Conservation (phyloP, 179 eudicot genomes). For the Corrigiola litoralis region DNA sequence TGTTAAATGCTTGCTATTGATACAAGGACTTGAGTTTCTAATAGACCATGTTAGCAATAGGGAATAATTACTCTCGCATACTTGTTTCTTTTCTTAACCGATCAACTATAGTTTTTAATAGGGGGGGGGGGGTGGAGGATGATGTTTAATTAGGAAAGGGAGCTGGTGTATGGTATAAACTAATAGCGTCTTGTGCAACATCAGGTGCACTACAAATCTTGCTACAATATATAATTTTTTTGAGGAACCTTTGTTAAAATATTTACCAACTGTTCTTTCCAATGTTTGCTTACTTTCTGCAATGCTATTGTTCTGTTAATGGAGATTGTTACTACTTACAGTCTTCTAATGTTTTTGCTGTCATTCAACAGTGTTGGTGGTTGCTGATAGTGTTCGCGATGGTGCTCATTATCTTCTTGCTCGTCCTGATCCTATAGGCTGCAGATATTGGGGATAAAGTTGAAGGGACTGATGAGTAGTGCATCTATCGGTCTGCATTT, state of each 20-base stretch:
- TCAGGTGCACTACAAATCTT: not conserved
- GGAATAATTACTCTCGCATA: too few species aligned
- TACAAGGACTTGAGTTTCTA: too few species aligned
- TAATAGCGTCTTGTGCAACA: not conserved
- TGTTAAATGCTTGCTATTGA: too few species aligned
- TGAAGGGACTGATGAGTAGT: not conserved
- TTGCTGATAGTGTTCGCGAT: conserved; percentile 38
- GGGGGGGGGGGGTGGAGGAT: too few species aligned
- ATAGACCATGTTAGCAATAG: too few species aligned
- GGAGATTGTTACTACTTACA: not conserved
- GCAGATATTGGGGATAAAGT: not conserved
- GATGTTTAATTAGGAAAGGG: not conserved
- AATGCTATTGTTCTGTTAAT: not conserved
- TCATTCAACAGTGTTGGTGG: conserved; percentile 54
- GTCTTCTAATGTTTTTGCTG: conserved; percentile 7
- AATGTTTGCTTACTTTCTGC: not conserved
- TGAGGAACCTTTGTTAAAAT: not conserved
- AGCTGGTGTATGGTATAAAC: not conserved
- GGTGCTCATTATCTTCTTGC: conserved; percentile 36
- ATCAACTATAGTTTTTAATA: not conserved
- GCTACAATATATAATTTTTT: not conserved
- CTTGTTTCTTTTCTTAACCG: too few species aligned
- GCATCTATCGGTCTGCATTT: not conserved
- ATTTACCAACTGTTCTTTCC: too few species aligned
- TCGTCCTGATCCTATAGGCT: conserved; percentile 40